Evolutionary conservation across 2,329 filamentous ascomycete species (phyloP).

Genomic region (Sporothrix pallida): DNA sequence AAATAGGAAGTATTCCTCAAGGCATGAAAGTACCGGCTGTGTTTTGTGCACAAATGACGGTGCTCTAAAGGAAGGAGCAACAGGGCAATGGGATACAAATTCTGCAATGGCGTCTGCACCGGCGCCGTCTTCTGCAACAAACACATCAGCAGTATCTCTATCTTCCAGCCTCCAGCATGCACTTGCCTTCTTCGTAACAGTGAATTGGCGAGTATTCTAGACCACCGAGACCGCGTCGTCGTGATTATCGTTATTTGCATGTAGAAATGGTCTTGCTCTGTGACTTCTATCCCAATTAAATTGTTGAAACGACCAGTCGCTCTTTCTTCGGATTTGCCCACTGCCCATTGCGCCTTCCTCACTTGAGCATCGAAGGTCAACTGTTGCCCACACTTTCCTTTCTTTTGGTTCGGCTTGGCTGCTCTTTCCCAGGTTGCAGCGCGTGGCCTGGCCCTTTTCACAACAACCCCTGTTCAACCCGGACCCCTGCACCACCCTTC

Average conservation of each 20-base stretch:
- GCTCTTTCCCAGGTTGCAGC: conserved; percentile 23
- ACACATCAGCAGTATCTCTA: not conserved
- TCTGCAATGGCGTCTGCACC: conserved; percentile 22
- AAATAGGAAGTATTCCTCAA: not conserved
- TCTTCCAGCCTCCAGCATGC: no score
- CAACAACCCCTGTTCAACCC: conserved; percentile 13
- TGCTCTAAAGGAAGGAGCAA: not conserved
- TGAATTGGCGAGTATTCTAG: no score
- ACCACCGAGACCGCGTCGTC: no score
- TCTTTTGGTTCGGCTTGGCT: conserved; percentile 10
- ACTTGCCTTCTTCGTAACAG: not conserved
- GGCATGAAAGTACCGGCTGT: not conserved
- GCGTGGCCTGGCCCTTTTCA: not conserved
- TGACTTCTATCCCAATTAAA: not conserved
- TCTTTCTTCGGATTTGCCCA: not conserved
- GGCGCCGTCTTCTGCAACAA: no score
- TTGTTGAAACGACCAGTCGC: not conserved
- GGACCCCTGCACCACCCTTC: conserved; percentile 20
- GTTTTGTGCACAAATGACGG: not conserved
- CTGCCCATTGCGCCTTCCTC: not conserved
- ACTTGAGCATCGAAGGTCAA: not conserved
- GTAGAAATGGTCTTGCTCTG: not conserved
- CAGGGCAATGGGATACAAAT: not conserved
- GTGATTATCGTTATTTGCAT: no score
- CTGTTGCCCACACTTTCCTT: not conserved